phyloP scores from a whole-genome alignment of 768 basidiomycete species.

The Naganishia friedmannii region DNA sequence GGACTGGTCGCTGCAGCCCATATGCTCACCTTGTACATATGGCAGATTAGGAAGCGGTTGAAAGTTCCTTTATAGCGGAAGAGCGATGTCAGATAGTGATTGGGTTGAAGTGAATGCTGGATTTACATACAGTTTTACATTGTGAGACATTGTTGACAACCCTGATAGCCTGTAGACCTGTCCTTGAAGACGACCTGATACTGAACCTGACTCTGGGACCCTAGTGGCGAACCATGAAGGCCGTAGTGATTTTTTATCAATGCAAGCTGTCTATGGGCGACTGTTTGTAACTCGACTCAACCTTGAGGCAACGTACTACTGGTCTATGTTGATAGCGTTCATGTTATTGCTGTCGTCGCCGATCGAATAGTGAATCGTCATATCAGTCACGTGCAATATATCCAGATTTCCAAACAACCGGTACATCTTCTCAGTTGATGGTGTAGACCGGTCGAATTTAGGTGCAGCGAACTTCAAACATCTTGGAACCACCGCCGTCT shows the following conservation, averaged over 20 bases:
- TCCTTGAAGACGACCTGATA: background rate
- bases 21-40: background rate
- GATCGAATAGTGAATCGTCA: background rate
- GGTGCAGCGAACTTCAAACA: background rate
- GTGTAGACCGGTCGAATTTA: too few relatives aligned
- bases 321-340: background rate
- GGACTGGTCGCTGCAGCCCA: background rate
- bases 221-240: background rate
- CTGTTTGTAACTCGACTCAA: background rate
- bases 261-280: background rate
- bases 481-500: background rate
- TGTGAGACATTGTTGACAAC: slow-evolving; percentile 21
- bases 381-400: slow-evolving; percentile 1
- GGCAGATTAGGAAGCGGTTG: slow-evolving; percentile 50
- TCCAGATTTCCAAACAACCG: slow-evolving; percentile 10
- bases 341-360: background rate
- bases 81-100: background rate
- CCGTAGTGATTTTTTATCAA: background rate
- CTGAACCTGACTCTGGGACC: background rate
- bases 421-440: background rate
- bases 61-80: slow-evolving; percentile 30
- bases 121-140: slow-evolving; percentile 27
- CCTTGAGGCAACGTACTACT: background rate
- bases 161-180: background rate
- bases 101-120: background rate